phyloP scores from a whole-genome alignment of 2,329 filamentous ascomycete species.

The Exophiala aquamarina region DNA sequence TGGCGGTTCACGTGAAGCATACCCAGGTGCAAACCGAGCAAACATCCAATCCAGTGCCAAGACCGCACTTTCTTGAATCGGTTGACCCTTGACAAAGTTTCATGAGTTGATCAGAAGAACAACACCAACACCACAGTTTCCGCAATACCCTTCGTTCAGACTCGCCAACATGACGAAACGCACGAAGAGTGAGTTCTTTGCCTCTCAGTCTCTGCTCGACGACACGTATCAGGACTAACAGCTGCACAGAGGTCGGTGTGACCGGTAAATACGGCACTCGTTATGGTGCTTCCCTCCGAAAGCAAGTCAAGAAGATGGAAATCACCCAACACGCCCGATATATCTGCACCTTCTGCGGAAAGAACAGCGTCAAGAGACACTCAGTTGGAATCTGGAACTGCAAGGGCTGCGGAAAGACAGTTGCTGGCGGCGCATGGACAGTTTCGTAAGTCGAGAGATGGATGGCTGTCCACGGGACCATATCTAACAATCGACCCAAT shows the following conservation, averaged over 20 bases:
- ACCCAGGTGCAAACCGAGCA: too few relatives aligned
- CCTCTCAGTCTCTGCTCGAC: neutral
- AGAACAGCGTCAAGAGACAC: slow-evolving; percentile 88
- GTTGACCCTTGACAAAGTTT: too few relatives aligned
- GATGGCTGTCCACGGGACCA: neutral
- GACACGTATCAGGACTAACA: neutral
- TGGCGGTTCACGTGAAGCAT: too few relatives aligned
- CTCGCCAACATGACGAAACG: slow-evolving; percentile 83
- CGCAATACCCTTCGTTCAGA: slow-evolving; percentile 26
- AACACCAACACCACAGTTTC: neutral
- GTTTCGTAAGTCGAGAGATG: slow-evolving; percentile 75
- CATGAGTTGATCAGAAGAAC: too few relatives aligned
- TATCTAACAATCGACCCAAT: slow-evolving; percentile 10
- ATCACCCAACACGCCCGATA: slow-evolving; percentile 95
- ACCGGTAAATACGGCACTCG: slow-evolving; percentile 98
- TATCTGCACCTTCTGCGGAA: slow-evolving; percentile 98
- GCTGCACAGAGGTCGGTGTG: slow-evolving; percentile 76
- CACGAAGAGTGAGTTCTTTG: slow-evolving; percentile 67
- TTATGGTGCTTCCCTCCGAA: slow-evolving; percentile 99
- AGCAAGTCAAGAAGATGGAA: slow-evolving; percentile 99
- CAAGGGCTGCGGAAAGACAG: slow-evolving; percentile 90
- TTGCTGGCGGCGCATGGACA: slow-evolving; percentile 90
- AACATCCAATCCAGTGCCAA: too few relatives aligned
- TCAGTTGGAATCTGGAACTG: slow-evolving; percentile 97
- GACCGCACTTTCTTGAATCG: too few relatives aligned